These are phyloP conservation scores for Xylaria scruposa DNA, from an alignment of 495 filamentous ascomycete genomes.

Conservation along the genomic window DNA sequence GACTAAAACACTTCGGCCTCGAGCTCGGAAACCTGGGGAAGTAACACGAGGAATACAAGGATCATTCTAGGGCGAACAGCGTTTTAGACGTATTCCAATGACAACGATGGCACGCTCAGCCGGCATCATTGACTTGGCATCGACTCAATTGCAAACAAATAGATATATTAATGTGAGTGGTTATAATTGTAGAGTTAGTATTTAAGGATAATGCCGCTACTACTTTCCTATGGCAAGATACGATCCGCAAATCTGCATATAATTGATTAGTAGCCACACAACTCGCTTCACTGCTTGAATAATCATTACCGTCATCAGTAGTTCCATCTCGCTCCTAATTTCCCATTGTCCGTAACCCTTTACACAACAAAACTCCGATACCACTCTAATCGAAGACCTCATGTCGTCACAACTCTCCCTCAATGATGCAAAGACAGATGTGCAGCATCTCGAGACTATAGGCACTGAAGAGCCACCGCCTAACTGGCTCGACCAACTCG, in stretches of 20 bases:
- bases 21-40: constrained; percentile 12
- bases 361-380: background rate
- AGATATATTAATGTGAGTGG: background rate
- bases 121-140: background rate
- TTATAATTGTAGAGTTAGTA: background rate
- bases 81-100: background rate
- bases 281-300: background rate
- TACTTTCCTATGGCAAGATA: background rate
- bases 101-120: background rate
- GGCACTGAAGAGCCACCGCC: background rate
- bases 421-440: constrained; percentile 1
- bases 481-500: constrained; percentile 13
- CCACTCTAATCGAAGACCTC: background rate
- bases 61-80: background rate
- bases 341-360: background rate
- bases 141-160: background rate
- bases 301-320: background rate
- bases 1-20: background rate
- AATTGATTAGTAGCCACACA: background rate
- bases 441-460: background rate
- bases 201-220: background rate
- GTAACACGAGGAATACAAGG: background rate
- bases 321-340: background rate
- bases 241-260: background rate
- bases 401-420: constrained; percentile 4